Evolutionary conservation across 805 yeast genomes (phyloP).

Genomic region (Candida methanosorbosa): DNA sequence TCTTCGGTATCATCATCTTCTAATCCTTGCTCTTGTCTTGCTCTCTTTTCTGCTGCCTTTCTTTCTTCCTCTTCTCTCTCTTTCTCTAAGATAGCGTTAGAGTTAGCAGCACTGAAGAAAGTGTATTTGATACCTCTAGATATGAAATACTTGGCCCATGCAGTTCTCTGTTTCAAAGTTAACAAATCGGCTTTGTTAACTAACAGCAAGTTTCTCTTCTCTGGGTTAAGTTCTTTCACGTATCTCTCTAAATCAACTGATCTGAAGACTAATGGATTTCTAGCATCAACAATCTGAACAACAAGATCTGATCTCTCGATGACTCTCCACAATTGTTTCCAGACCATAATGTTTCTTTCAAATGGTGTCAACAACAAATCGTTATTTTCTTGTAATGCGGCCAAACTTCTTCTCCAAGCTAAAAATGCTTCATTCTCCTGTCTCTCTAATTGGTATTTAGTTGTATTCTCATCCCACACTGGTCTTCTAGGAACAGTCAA

Average conservation of each 20-base stretch:
- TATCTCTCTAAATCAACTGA: conserved; percentile 78
- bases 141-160: conserved; percentile 83
- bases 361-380: conserved; percentile 90
- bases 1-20: conserved; percentile 11
- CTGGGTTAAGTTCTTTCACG: conserved; percentile 66
- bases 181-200: conserved; percentile 93
- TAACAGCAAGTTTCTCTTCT: conserved; percentile 70
- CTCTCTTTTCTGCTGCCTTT: too few species aligned
- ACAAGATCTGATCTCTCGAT: conserved; percentile 89
- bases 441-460: conserved; percentile 71
- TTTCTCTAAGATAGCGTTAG: conserved; percentile 65
- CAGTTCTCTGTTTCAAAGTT: conserved; percentile 63
- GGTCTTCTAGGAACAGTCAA: conserved; percentile 94
- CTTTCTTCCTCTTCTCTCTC: conserved; percentile 39
- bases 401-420: conserved; percentile 90
- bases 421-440: conserved; percentile 85
- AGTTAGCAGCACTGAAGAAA: conserved; percentile 85
- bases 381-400: conserved; percentile 72
- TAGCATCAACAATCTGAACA: conserved; percentile 96
- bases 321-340: conserved; percentile 98
- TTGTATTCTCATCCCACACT: conserved; percentile 63
- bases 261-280: conserved; percentile 86
- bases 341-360: conserved; percentile 93
- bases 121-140: conserved; percentile 68
- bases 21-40: conserved; percentile 13